Evolutionary conservation across 2,329 filamentous ascomycete genomes (phyloP), one percentile per base, ranked within the genome.

Genomic region (Exophiala bonariae): DNA sequence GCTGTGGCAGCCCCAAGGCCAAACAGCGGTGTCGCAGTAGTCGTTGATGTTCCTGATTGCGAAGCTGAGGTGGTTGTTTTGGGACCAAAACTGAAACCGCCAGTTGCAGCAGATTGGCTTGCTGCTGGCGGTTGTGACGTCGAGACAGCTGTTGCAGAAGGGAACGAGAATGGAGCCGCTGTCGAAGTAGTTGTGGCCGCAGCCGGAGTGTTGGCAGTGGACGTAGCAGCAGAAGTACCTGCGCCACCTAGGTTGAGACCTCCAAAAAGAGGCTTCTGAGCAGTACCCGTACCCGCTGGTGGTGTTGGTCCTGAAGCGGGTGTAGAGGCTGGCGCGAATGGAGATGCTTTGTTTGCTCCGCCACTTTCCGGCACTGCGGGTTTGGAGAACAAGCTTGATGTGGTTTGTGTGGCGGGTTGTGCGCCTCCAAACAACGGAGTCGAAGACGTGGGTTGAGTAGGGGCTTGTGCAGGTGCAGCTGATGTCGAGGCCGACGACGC

Each of bases 1-100:
- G 47, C 44, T 13, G 51, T 48, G n/a, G 32, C 31, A 2, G 20
- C 18, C 7, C 35, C 35, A 13, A 20, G 11, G 11, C 4, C 9
- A 8, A 62, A 54, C 8, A 63, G 49, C 16, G 61, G 52, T 13
- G 67, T 57, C n/a, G 68, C 55, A 8, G 65, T 23, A 23, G 60
- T 53, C 30, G 62, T 52, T n/a, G 62, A 55, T 36, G 68, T 55
- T n/a, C 68, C 49, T 11, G 67, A 54, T 35, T 63, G 47, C 16
- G 63, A 55, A 14, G 65, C 52, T 2, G 64, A 50, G 3, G 63
- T 55, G 16, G 59, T 51, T 11, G 61, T 9, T 17, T 37, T 16
- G 11, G 35, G 18, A 13, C 14, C 14, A 20, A 35, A 64, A 51
- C 10, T 69, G 47, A 11, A 66, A 44, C 20, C 44, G 28, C 22